phyloP scores from a whole-genome alignment of 805 yeast genomes.

The Saccharomycopsis lassenensis region DNA sequence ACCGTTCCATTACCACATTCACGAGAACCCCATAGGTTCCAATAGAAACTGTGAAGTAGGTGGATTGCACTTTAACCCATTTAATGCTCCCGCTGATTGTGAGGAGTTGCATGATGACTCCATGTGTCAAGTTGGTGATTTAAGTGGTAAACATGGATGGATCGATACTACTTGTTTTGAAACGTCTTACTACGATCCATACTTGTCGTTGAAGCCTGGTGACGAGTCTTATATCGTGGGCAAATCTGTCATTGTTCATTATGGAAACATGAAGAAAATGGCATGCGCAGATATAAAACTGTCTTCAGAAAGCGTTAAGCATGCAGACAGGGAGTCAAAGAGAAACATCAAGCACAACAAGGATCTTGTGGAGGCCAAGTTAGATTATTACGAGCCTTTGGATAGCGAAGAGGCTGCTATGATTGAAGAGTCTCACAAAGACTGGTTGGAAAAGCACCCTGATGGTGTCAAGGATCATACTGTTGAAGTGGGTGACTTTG shows the following conservation, averaged over 20 bases:
- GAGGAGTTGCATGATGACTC: slow-evolving; percentile 40
- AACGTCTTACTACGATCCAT: slow-evolving; percentile 52
- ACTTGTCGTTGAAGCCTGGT: slow-evolving; percentile 46
- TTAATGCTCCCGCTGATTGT: slow-evolving; percentile 42
- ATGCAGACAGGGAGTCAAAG: slow-evolving; percentile 20
- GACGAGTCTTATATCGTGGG: slow-evolving; percentile 52
- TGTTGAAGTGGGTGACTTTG: slow-evolving; percentile 21
- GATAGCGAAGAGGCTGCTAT: slow-evolving; percentile 19
- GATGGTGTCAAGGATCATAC: slow-evolving; percentile 22
- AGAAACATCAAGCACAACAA: slow-evolving; percentile 13
- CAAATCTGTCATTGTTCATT: slow-evolving; percentile 45
- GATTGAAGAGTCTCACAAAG: slow-evolving; percentile 16
- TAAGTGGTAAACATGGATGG: slow-evolving; percentile 69
- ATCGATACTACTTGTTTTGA: slow-evolving; percentile 63
- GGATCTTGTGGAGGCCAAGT: slow-evolving; percentile 13
- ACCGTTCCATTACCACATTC: slow-evolving; percentile 61
- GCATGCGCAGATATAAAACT: slow-evolving; percentile 52
- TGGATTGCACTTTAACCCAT: slow-evolving; percentile 57
- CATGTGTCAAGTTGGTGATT: slow-evolving; percentile 61
- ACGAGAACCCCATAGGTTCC: slow-evolving; percentile 42
- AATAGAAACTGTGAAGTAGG: slow-evolving; percentile 43
- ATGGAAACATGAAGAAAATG: slow-evolving; percentile 40
- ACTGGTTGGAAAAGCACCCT: slow-evolving; percentile 11
- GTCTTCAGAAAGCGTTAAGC: slow-evolving; percentile 18
- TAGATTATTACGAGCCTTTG: slow-evolving; percentile 18